phyloP scores from a whole-genome alignment of 208 protist species.

The Crithidia thermophila region DNA sequence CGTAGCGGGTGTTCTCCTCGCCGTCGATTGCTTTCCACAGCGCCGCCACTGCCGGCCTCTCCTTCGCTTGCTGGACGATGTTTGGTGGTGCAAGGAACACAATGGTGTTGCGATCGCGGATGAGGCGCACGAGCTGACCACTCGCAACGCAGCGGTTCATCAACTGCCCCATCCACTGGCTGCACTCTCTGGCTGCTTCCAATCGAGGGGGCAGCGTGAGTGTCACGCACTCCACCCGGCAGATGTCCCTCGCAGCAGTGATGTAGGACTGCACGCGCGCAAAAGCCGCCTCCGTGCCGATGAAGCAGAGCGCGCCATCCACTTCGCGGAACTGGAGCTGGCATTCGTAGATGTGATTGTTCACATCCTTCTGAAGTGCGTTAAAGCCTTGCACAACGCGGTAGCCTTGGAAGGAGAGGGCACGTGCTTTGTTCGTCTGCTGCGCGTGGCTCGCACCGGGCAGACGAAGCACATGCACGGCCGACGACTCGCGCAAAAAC shows the following conservation, averaged over 20 bases:
- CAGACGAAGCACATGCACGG: not conserved
- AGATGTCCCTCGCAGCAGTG: not conserved
- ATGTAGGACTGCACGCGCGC: not conserved
- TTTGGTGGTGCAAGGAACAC: not conserved
- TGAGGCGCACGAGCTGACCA: not conserved
- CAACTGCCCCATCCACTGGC: not conserved
- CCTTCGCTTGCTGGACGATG: not conserved
- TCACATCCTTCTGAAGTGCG: not conserved
- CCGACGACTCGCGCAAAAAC: not conserved
- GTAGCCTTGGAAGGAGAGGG: not conserved
- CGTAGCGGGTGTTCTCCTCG: conserved; percentile 6
- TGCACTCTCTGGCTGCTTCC: not conserved
- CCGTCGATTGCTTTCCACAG: conserved; percentile 10
- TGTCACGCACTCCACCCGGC: not conserved
- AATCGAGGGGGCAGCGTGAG: conserved; percentile 4
- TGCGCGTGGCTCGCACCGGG: not conserved
- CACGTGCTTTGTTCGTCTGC: conserved; percentile 3
- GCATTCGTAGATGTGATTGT: conserved; percentile 2
- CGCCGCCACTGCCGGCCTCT: not conserved
- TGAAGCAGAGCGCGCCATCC: conserved; percentile 6
- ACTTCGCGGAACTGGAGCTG: conserved; percentile 4
- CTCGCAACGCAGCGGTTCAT: not conserved
- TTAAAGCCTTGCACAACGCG: conserved; percentile 8
- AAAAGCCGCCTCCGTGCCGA: not conserved
- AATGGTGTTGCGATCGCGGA: conserved; percentile 4